Evolutionary conservation across 2,329 filamentous ascomycete genomes (phyloP), one percentile per base, ranked within the genome.

Genomic region (Fusarium sp.): DNA sequence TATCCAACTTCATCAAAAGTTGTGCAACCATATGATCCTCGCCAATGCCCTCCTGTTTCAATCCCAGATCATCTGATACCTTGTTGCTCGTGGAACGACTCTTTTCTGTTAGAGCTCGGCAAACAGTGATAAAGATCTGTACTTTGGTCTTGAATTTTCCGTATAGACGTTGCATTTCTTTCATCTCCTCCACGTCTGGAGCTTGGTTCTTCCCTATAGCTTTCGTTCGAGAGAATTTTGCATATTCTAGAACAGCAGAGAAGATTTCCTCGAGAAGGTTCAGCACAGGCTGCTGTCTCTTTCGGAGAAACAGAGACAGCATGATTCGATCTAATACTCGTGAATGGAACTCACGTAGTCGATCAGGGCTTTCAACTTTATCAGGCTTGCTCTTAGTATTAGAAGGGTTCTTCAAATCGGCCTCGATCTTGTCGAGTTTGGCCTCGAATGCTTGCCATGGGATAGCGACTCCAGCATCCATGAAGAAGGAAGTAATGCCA

Each of bases 251-350:
- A n/a, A 97, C 86, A 1, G 88, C 80, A 2, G 84, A 83, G 69
- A 97, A 95, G 3, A 95, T 92, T 20, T 92, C 91, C 65, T 97
- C 92, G 0, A 97, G 81, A 0, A 97, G 81, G 41, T 86, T 87
- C 68, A 94, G 83, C 1, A 94, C 88, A 2, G 92, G 90, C 62
- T 89, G 85, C 77, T 97, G 94, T 38, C 92, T 85, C 74, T 92
- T 92, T 62, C 92, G 87, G 5, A 97, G 82, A 16, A 97, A 85
- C 0, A 96, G 82, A 0, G 89, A 88, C 66, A 90, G 88, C 81
- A 94, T 87, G 48, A 97, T 94, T 53, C 89, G 85, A 76, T 97
- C 91, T 3, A 97, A 84, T 10, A 91, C 87, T 34, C 87, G 84
- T 66, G 94, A 91, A 72, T 97, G 94, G 25, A 90, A 87, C 45